Percentiles rank a stretch among this genome's conserved stretches.
phyloP scores from a whole-genome alignment of 2,329 filamentous ascomycete species.

The Coniochaeta sp. region DNA sequence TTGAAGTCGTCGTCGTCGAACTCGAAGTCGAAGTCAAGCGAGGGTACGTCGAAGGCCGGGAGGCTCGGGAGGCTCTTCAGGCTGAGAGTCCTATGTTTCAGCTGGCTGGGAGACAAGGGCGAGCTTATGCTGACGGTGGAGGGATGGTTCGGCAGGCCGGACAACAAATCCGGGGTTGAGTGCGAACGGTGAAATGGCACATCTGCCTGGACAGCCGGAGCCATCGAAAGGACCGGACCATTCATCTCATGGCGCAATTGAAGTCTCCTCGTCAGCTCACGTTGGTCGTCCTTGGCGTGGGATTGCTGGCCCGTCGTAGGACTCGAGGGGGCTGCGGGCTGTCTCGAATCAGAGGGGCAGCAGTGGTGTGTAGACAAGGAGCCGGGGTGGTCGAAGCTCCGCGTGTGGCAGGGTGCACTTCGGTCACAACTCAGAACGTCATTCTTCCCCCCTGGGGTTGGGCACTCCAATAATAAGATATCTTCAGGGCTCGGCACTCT shows the following conservation, averaged over 20 bases:
- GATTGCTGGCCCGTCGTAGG: neutral
- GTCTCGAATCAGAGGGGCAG: neutral
- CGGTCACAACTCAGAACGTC: neutral
- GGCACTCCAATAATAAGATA: neutral
- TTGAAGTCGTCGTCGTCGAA: constrained; percentile 24
- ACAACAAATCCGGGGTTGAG: constrained; percentile 22
- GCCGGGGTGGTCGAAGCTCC: neutral
- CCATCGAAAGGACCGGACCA: constrained; percentile 30
- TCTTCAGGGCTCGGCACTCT: neutral
- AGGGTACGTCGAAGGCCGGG: constrained; percentile 42
- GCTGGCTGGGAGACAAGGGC: constrained; percentile 8
- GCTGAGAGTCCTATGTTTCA: constrained; percentile 14
- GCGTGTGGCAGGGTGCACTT: neutral
- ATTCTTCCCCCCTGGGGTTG: neutral
- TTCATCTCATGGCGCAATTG: constrained; percentile 32
- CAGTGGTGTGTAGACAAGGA: neutral
- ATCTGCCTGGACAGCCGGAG: constrained; percentile 30
- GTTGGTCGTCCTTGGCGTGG: neutral
- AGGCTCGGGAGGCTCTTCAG: constrained; percentile 27
- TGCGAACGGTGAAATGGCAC: constrained; percentile 25
- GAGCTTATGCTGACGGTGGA: constrained; percentile 3
- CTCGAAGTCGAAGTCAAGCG: constrained; percentile 41
- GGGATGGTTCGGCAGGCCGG: constrained; percentile 11
- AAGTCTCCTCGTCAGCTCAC: neutral
- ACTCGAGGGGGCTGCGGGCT: neutral